Base-by-base conservation (phyloP, 768 basidiomycete genomes). In the Phallus indusiatus region DNA sequence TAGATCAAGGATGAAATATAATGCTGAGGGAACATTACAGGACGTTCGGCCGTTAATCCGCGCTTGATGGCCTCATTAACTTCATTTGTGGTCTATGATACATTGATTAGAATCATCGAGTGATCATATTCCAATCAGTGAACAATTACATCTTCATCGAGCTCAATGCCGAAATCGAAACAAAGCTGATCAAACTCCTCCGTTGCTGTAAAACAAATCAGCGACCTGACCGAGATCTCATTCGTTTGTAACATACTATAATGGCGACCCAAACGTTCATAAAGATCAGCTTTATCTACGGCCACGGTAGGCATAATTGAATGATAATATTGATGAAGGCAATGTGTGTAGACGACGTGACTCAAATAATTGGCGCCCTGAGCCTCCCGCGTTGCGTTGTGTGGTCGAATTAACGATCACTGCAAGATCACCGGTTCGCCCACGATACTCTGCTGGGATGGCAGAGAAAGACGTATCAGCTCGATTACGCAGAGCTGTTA, bases 131-230 rank as follows among this genome's bases (percentile, higher is more conserved):
- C 9, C 20, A 54, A 61, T 61, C 61, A 56, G 14, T 50, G 48
- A 46, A 28, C 28, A 77, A 88, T 64, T 68, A 97, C 95, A 75
- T 99, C 96, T 74, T 96, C 96, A 68, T 99, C 96, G 35, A 98
- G 78, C 74, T 99, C 96, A 51, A 99, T 76, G 57, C 96, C 96
- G 73, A 94, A 99, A 64, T 98, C 92, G 75, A 99, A 99, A 66
- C 91, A 90, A 55, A 98, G 81, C 69, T 83, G 83, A 74, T 98
- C 96, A 66, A 98, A 97, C 63, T 94, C 94, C 62, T 95, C 87
- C 47, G 90, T 84, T 53, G 93, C 95, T 98, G 69, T 34, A 64
- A 54, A 33, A 28, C 28, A 28, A 28, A 28, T 28, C 28, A 28
- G 7, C 7, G 28, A 28, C 28, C 28, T 28, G 28, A 7, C 7